A percentile compares a stretch with the other conserved stretches of the same genome.
Conservation (phyloP, 768 basidiomycete genomes). For the Kwoniella newhampshirensis region DNA sequence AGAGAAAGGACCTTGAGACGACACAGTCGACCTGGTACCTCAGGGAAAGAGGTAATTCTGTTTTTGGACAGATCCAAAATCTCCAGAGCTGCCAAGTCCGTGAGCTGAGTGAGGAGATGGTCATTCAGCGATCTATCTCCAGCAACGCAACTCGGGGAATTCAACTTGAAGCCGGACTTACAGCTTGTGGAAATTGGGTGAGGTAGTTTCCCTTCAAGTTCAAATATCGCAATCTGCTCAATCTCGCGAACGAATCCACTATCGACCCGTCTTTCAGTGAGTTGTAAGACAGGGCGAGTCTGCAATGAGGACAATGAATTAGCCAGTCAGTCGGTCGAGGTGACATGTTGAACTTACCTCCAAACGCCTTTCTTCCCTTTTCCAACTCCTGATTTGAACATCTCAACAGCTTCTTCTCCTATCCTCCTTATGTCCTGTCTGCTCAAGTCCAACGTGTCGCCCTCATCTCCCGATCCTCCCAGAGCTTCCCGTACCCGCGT, state of each 20-base stretch:
- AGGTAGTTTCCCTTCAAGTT: constrained; percentile 65
- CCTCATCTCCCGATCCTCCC: constrained; percentile 60
- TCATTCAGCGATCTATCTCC: neutral
- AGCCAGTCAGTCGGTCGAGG: neutral
- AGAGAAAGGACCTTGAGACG: constrained; percentile 85
- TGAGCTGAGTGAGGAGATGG: constrained; percentile 62
- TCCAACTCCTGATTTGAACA: constrained; percentile 67
- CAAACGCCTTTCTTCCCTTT: constrained; percentile 55
- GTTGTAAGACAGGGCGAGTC: constrained; percentile 85
- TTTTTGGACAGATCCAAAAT: constrained; percentile 94
- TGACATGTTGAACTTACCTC: constrained; percentile 25
- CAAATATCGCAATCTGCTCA: constrained; percentile 51
- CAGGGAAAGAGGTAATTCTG: constrained; percentile 76
- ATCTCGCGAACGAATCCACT: constrained; percentile 39
- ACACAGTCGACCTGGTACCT: constrained; percentile 72
- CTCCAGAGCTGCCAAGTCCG: constrained; percentile 79
- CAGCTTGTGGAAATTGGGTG: constrained; percentile 78
- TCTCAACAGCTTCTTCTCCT: constrained; percentile 69
- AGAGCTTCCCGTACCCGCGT: constrained; percentile 28
- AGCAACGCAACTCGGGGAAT: neutral
- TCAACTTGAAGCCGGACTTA: constrained; percentile 56
- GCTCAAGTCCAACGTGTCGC: constrained; percentile 79
- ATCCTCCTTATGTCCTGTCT: constrained; percentile 76
- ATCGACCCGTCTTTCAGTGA: constrained; percentile 64
- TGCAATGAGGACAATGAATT: constrained; percentile 49